Percentiles rank a stretch among this genome's conserved stretches.
phyloP scores from a whole-genome alignment of 208 protist species.

The Angomonas ambiguus region DNA sequence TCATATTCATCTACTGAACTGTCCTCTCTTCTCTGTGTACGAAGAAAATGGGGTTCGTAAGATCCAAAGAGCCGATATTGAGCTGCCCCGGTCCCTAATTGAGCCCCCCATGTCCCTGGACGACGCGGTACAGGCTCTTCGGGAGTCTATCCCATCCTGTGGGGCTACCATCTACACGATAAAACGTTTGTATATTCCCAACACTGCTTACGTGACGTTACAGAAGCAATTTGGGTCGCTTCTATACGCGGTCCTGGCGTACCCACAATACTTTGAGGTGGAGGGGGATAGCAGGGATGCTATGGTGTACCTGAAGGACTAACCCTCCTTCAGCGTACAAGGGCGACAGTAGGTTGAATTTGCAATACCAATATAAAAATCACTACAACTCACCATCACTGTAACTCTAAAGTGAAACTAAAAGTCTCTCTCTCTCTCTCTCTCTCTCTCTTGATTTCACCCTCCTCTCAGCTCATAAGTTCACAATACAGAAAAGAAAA shows the following conservation, averaged over 20 bases:
- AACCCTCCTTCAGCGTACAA: neutral
- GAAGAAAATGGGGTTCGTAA: slow-evolving; percentile 34
- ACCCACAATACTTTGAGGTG: slow-evolving; percentile 66
- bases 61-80: slow-evolving; percentile 20
- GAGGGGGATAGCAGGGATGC: neutral
- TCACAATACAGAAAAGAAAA: neutral
- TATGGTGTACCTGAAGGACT: slow-evolving; percentile 1
- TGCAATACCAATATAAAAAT: too few species aligned
- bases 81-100: neutral
- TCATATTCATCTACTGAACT: slow-evolving; percentile 38
- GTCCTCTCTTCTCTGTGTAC: slow-evolving; percentile 26
- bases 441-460: neutral
- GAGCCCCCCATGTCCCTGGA: slow-evolving; percentile 42
- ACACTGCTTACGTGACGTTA: slow-evolving; percentile 28
- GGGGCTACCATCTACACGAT: slow-evolving; percentile 56
- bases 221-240: slow-evolving; percentile 57
- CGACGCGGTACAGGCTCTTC: slow-evolving; percentile 64
- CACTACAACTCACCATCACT: too few species aligned
- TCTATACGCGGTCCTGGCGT: slow-evolving; percentile 30
- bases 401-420: too few species aligned
- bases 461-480: neutral
- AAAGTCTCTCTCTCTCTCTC: slow-evolving; percentile 10
- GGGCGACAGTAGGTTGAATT: too few species aligned
- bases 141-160: slow-evolving; percentile 48
- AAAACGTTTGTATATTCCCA: slow-evolving; percentile 34